These are phyloP conservation scores for Penicillium verrucosum DNA, from an alignment of 2,329 filamentous ascomycete genomes.

Conservation along the genomic window DNA sequence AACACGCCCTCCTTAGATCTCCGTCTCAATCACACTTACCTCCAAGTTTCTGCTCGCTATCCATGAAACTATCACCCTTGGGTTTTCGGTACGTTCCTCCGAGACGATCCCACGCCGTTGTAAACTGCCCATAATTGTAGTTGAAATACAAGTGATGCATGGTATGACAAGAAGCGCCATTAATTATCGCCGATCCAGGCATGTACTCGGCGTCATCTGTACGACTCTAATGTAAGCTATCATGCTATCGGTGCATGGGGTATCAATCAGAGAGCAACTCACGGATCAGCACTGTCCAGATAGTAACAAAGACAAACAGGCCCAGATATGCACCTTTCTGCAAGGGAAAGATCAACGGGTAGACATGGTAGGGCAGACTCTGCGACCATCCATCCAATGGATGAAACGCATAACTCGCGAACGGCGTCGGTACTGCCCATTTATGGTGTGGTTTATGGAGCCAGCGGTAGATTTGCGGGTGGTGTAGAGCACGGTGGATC, in stretches of 20 bases:
- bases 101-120: slow-evolving; percentile 84
- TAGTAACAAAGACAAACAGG: slow-evolving; percentile 86
- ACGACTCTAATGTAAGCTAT: neutral
- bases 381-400: slow-evolving; percentile 86
- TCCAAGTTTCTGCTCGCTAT: neutral
- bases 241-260: neutral
- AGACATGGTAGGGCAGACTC: slow-evolving; percentile 85
- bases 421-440: slow-evolving; percentile 97
- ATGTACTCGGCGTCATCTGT: slow-evolving; percentile 84
- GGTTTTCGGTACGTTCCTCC: slow-evolving; percentile 59
- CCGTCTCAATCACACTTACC: slow-evolving; percentile 6
- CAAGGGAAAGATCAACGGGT: slow-evolving; percentile 84
- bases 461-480: slow-evolving; percentile 74
- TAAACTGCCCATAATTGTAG: slow-evolving; percentile 94
- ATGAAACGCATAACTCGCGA: slow-evolving; percentile 89
- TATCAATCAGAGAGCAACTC: slow-evolving; percentile 13
- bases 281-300: slow-evolving; percentile 90
- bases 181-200: slow-evolving; percentile 79
- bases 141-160: slow-evolving; percentile 86
- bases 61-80: slow-evolving; percentile 18
- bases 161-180: slow-evolving; percentile 83
- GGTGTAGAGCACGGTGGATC: slow-evolving; percentile 81
- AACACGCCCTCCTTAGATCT: neutral
- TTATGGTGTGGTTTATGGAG: slow-evolving; percentile 98
- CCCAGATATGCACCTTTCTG: slow-evolving; percentile 84